Conservation (phyloP, 169 alveolate species). For the Cytauxzoon felis region DNA sequence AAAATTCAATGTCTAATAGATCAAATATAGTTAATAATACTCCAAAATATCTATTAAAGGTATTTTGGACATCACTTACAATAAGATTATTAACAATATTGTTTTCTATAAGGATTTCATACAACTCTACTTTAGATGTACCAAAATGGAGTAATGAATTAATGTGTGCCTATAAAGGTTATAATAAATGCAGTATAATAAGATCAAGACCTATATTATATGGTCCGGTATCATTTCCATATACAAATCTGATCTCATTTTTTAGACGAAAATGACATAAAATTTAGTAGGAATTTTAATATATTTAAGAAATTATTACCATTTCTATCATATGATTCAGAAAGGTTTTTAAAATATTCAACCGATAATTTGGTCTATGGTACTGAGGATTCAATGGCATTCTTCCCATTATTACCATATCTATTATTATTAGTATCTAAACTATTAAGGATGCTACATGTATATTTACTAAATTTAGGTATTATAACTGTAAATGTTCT, state of each 20-base stretch:
- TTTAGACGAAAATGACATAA: conserved; percentile 7
- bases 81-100: neutral
- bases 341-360: conserved; percentile 62
- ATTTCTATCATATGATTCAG: conserved; percentile 68
- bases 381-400: conserved; percentile 69
- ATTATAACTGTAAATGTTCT: neutral
- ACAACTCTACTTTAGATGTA: neutral
- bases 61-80: neutral
- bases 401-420: conserved; percentile 71
- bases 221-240: conserved; percentile 15
- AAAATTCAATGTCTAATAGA: too few relatives aligned
- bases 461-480: neutral
- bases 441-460: conserved; percentile 10
- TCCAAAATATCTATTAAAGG: too few relatives aligned
- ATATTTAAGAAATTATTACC: conserved; percentile 48
- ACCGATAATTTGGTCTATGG: conserved; percentile 59
- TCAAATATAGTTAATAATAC: too few relatives aligned
- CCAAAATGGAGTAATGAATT: conserved; percentile 8
- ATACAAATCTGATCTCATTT: conserved; percentile 21
- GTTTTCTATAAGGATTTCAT: conserved; percentile 1
- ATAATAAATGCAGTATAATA: neutral
- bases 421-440: conserved; percentile 28
- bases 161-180: too few relatives aligned
- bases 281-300: conserved; percentile 21
- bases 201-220: neutral